These are phyloP conservation scores for Colletotrichum orchidophilum DNA, from an alignment of 2,329 filamentous ascomycete species.

Conservation along the genomic window DNA sequence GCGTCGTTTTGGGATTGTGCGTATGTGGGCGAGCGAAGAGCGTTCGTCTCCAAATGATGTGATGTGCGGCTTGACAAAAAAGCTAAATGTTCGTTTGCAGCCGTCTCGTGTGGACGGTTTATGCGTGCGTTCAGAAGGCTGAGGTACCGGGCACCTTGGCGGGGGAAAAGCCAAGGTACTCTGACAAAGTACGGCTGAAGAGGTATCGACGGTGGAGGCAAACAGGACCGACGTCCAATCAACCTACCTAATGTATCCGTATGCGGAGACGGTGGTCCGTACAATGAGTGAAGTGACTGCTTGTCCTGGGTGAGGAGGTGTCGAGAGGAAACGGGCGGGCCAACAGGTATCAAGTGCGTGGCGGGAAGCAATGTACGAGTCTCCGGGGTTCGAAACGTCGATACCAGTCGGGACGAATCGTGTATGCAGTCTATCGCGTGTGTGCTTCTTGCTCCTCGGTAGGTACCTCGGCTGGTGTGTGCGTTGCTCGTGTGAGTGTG, in stretches of 20 bases:
- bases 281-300: background rate
- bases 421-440: slow-evolving; percentile 22
- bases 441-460: background rate
- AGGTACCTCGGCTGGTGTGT: slow-evolving; percentile 21
- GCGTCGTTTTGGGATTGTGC: slow-evolving; percentile 11
- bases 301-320: background rate
- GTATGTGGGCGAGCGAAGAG: slow-evolving; percentile 9
- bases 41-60: slow-evolving; percentile 31
- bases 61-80: slow-evolving; percentile 28
- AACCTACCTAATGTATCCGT: background rate
- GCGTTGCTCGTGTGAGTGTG: background rate
- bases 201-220: background rate
- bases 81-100: slow-evolving; percentile 29
- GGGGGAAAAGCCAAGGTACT: background rate
- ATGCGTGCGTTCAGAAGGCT: slow-evolving; percentile 23
- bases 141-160: background rate
- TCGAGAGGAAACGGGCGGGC: background rate
- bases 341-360: slow-evolving; percentile 7
- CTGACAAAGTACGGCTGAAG: background rate
- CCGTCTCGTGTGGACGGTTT: slow-evolving; percentile 21
- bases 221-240: background rate
- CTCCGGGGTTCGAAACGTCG: slow-evolving; percentile 27
- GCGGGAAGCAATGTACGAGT: slow-evolving; percentile 13
- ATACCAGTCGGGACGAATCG: slow-evolving; percentile 25
- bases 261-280: background rate